These are phyloP conservation scores for Boletus calvinii DNA, from an alignment of 1,284 basidiomycete genomes.

Conservation along the genomic window DNA sequence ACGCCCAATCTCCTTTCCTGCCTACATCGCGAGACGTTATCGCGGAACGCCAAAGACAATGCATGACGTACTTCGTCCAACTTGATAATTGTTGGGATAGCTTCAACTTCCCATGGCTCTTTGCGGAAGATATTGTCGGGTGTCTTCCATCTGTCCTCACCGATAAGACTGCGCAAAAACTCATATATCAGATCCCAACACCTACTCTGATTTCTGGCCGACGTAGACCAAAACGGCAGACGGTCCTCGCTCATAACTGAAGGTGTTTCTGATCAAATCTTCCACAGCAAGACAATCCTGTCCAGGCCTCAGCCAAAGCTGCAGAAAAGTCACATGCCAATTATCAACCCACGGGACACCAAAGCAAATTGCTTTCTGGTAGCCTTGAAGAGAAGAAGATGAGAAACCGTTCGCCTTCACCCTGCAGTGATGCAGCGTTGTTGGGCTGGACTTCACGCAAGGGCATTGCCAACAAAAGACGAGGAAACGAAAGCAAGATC, in stretches of 20 bases:
- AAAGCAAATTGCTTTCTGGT: conserved; percentile 45
- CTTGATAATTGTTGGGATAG: conserved; percentile 74
- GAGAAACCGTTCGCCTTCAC: conserved; percentile 50
- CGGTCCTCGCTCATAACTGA: conserved; percentile 52
- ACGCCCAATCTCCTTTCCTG: conserved; percentile 48
- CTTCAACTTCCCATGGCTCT: conserved; percentile 62
- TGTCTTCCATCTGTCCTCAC: conserved; percentile 60
- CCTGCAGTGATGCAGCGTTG: conserved; percentile 38
- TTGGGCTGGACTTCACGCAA: conserved; percentile 28
- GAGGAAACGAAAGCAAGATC: background rate
- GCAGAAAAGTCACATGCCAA: background rate
- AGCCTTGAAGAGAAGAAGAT: conserved; percentile 66
- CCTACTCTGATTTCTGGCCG: conserved; percentile 67
- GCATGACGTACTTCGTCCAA: conserved; percentile 57
- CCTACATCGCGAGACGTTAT: conserved; percentile 35
- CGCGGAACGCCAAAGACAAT: conserved; percentile 6
- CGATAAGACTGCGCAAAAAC: background rate
- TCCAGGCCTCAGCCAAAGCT: background rate
- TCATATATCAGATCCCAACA: conserved; percentile 16
- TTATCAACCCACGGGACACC: conserved; percentile 60
- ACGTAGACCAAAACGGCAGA: conserved; percentile 71
- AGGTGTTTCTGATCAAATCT: conserved; percentile 53
- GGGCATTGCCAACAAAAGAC: conserved; percentile 24
- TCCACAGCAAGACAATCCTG: conserved; percentile 79
- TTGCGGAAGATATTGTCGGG: conserved; percentile 61